Evolutionary conservation across 805 yeast genomes (phyloP).

Genomic region (Kodamaea leandrae): DNA sequence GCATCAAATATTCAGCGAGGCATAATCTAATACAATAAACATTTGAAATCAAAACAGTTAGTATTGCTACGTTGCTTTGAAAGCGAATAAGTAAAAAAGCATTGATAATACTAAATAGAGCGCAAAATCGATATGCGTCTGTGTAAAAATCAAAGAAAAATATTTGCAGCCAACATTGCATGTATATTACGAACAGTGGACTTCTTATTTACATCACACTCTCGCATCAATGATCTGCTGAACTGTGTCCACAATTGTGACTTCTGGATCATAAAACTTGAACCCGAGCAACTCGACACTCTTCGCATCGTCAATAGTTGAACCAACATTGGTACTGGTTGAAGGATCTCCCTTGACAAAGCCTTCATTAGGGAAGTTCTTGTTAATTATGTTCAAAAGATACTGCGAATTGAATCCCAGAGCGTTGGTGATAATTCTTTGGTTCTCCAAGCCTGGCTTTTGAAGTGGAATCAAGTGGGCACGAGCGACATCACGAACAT

Average conservation of each 20-base stretch:
- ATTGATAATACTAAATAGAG: too few relatives aligned
- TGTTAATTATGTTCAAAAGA: constrained; percentile 19
- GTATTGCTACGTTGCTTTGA: too few relatives aligned
- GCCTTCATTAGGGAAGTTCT: constrained; percentile 20
- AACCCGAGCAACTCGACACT: constrained; percentile 20
- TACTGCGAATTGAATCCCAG: constrained; percentile 19
- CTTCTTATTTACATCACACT: too few relatives aligned
- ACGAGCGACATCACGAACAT: constrained; percentile 24
- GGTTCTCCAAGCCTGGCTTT: constrained; percentile 17
- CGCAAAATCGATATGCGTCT: too few relatives aligned
- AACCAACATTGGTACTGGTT: not conserved
- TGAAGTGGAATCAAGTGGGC: constrained; percentile 37
- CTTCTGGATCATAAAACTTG: constrained; percentile 16
- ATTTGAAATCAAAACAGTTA: too few relatives aligned
- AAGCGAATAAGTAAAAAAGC: too few relatives aligned
- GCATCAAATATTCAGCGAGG: too few relatives aligned
- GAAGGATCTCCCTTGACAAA: constrained; percentile 18
- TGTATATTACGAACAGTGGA: too few relatives aligned
- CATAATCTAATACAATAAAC: too few relatives aligned
- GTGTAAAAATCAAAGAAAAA: too few relatives aligned
- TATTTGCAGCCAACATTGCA: too few relatives aligned
- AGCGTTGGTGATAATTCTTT: constrained; percentile 30
- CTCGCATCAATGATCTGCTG: constrained; percentile 25
- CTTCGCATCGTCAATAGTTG: constrained; percentile 15
- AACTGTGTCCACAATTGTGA: constrained; percentile 21